Conservation (phyloP, 73 alveolate genomes). For the Paraurostyla sp. region DNA sequence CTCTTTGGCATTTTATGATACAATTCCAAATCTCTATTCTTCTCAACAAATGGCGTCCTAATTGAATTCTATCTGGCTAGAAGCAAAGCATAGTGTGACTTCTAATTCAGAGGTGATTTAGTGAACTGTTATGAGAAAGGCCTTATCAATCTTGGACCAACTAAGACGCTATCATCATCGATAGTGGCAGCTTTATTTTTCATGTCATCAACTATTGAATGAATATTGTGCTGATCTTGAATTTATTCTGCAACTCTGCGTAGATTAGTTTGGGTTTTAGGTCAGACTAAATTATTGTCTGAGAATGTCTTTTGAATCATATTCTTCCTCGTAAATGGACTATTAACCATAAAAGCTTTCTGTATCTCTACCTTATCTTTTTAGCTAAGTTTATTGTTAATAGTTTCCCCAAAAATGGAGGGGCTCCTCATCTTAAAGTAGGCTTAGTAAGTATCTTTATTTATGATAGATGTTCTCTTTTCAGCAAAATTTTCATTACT, state of each 20-base stretch:
- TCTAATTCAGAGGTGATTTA: background rate
- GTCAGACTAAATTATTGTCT: background rate
- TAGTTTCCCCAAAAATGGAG: background rate
- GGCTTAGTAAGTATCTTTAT: background rate
- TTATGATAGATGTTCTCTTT: background rate
- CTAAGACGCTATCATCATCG: no score
- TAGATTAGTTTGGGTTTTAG: background rate
- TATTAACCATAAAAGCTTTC: background rate
- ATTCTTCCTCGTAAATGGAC: background rate
- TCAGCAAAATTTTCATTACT: background rate
- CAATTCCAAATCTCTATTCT: background rate
- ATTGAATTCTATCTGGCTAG: background rate
- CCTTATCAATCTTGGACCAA: no score
- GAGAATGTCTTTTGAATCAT: constrained; percentile 3
- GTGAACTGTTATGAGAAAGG: no score
- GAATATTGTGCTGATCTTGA: background rate
- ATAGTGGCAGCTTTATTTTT: no score
- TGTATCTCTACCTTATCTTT: background rate
- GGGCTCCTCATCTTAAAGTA: background rate
- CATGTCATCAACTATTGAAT: background rate
- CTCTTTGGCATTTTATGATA: background rate
- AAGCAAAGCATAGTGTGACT: background rate
- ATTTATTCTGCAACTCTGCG: background rate
- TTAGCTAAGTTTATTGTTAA: background rate
- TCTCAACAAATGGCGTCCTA: background rate